phyloP scores from a whole-genome alignment of 495 filamentous ascomycete genomes.

The Penicillium atrosanguineum region DNA sequence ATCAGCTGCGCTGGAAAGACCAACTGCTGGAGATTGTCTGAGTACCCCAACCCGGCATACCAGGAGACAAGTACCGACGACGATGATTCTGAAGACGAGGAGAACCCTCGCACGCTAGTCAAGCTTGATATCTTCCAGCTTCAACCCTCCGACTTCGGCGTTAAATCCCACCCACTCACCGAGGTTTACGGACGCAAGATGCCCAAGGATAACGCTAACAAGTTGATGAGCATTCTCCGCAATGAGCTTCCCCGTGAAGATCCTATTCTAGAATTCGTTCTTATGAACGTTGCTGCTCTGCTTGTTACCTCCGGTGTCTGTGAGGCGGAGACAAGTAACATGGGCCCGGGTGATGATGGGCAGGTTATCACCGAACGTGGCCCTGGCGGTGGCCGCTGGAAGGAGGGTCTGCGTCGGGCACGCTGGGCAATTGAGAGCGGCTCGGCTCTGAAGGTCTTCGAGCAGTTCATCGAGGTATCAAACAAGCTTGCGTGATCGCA shows the following conservation, averaged over 20 bases:
- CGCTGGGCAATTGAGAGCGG: constrained; percentile 81
- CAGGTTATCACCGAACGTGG: constrained; percentile 75
- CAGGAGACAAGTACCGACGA: constrained; percentile 24
- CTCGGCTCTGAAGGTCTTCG: constrained; percentile 71
- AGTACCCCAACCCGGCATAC: constrained; percentile 48
- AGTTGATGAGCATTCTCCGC: constrained; percentile 72
- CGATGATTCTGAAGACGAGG: constrained; percentile 40
- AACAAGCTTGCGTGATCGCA: constrained; percentile 33
- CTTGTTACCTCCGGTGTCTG: constrained; percentile 83
- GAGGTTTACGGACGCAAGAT: constrained; percentile 81
- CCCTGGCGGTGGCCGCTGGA: constrained; percentile 85
- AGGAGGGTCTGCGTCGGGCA: constrained; percentile 82
- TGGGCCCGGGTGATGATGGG: constrained; percentile 72
- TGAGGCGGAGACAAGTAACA: constrained; percentile 71
- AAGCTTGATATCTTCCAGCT: constrained; percentile 72
- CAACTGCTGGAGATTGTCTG: constrained; percentile 78
- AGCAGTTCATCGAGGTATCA: constrained; percentile 63
- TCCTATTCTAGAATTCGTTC: constrained; percentile 87
- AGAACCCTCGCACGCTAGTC: constrained; percentile 42
- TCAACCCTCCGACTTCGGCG: constrained; percentile 78
- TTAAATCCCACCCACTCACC: constrained; percentile 68
- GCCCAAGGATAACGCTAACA: constrained; percentile 80
- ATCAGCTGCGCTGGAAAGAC: constrained; percentile 84
- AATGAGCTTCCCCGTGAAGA: constrained; percentile 70
- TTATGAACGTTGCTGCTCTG: constrained; percentile 89